These are phyloP conservation scores for Pestalotiopsis sp. DNA, from an alignment of 2,329 filamentous ascomycete genomes.

Conservation along the genomic window DNA sequence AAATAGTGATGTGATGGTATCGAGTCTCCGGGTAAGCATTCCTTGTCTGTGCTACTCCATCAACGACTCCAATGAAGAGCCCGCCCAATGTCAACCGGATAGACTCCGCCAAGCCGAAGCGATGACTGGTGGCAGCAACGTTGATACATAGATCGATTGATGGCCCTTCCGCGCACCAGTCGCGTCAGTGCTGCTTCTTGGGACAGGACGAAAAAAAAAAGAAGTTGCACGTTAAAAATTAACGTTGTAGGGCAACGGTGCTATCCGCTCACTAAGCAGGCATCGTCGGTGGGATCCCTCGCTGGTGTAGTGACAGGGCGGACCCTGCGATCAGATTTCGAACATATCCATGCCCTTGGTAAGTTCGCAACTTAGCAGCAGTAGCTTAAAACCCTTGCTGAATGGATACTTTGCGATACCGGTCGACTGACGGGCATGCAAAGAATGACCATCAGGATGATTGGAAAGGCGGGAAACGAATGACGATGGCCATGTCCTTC, in stretches of 20 bases:
- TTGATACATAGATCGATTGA: not conserved
- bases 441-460: not conserved
- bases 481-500: slow-evolving; percentile 1
- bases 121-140: not conserved
- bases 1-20: not conserved
- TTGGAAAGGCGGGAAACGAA: not conserved
- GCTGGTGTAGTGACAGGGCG: not conserved
- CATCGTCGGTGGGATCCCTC: not conserved
- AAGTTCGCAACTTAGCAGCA: not conserved
- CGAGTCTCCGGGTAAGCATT: not conserved
- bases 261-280: not conserved
- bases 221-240: not conserved
- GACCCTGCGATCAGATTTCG: not conserved
- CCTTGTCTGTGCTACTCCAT: not conserved
- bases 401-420: not conserved
- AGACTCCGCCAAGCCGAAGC: not conserved
- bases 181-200: not conserved
- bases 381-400: not conserved
- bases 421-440: not conserved
- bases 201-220: not conserved
- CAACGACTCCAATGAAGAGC: not conserved
- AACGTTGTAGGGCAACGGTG: not conserved
- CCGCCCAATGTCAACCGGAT: not conserved
- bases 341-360: not conserved
- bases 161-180: slow-evolving; percentile 4